These are phyloP conservation scores for Fusarium brevicatenulatum DNA, from an alignment of 2,329 filamentous ascomycete genomes.

Conservation along the genomic window DNA sequence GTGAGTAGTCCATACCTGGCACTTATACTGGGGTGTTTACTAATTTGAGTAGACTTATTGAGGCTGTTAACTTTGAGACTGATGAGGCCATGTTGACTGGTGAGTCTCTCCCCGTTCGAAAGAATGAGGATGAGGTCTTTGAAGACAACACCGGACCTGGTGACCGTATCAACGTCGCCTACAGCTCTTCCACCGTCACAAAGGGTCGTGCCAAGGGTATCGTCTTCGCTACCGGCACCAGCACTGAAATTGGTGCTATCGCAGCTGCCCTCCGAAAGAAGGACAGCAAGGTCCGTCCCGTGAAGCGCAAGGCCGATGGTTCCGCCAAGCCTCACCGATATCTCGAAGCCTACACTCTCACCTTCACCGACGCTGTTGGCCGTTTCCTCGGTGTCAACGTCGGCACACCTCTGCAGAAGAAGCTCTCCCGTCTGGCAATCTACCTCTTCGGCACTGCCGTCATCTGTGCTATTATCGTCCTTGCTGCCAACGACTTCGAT, in stretches of 20 bases:
- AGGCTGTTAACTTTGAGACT: slow-evolving; percentile 73
- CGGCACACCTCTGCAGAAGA: slow-evolving; percentile 75
- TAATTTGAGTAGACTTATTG: slow-evolving; percentile 61
- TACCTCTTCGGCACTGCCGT: slow-evolving; percentile 74
- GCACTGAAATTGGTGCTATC: slow-evolving; percentile 71
- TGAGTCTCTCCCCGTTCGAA: slow-evolving; percentile 69
- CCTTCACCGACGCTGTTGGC: slow-evolving; percentile 66
- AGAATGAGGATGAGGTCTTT: slow-evolving; percentile 59
- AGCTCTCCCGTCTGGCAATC: slow-evolving; percentile 73
- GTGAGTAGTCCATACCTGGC: slow-evolving; percentile 55
- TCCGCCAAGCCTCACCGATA: slow-evolving; percentile 64
- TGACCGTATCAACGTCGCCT: slow-evolving; percentile 71
- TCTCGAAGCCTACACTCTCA: slow-evolving; percentile 57
- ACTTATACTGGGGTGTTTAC: slow-evolving; percentile 46
- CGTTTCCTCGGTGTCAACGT: slow-evolving; percentile 74
- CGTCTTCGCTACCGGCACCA: slow-evolving; percentile 70
- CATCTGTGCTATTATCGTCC: slow-evolving; percentile 74
- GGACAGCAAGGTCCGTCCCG: slow-evolving; percentile 60
- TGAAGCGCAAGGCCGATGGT: slow-evolving; percentile 64
- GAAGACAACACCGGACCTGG: slow-evolving; percentile 56
- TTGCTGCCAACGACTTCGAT: slow-evolving; percentile 70
- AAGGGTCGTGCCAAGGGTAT: slow-evolving; percentile 70
- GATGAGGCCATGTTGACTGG: slow-evolving; percentile 73
- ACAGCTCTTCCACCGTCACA: slow-evolving; percentile 70
- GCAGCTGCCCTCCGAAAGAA: slow-evolving; percentile 60